Percentiles rank a stretch among this genome's conserved stretches.
These are phyloP conservation scores for Pholiota molesta DNA, from an alignment of 768 basidiomycete genomes.

Conservation along the genomic window DNA sequence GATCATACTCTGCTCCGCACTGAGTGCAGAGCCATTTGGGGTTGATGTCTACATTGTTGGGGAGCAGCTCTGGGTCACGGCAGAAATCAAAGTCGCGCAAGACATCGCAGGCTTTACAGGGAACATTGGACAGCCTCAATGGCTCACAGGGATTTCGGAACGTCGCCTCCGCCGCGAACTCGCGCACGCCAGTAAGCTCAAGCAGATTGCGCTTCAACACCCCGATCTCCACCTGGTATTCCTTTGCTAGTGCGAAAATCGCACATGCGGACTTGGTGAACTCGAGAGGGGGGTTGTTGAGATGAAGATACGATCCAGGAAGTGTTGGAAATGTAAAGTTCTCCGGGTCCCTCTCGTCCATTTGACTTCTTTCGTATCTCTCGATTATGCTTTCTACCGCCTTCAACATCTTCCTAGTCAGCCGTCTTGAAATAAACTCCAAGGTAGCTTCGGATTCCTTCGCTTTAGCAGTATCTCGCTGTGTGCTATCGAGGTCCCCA, in stretches of 20 bases:
- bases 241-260: constrained; percentile 74
- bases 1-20: constrained; percentile 89
- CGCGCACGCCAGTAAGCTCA: constrained; percentile 83
- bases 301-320: constrained; percentile 82
- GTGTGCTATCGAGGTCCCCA: constrained; percentile 65
- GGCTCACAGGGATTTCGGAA: constrained; percentile 95
- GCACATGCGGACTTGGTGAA: constrained; percentile 88
- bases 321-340: constrained; percentile 83
- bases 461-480: constrained; percentile 65
- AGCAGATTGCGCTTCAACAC: constrained; percentile 87
- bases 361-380: constrained; percentile 59
- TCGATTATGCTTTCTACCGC: constrained; percentile 65
- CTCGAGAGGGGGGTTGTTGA: constrained; percentile 84
- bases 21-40: constrained; percentile 70
- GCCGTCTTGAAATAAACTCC: constrained; percentile 76
- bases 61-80: constrained; percentile 83
- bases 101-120: constrained; percentile 84
- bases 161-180: constrained; percentile 82
- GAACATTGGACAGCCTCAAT: constrained; percentile 81
- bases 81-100: constrained; percentile 95
- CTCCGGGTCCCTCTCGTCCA: constrained; percentile 52
- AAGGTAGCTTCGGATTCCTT: constrained; percentile 70
- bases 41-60: constrained; percentile 50
- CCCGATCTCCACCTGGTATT: constrained; percentile 86
- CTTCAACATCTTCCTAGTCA: constrained; percentile 82